Percentiles rank a stretch among this genome's conserved stretches.
Conservation (phyloP, 345 rosid genomes). For the Dimocarpus longan region DNA sequence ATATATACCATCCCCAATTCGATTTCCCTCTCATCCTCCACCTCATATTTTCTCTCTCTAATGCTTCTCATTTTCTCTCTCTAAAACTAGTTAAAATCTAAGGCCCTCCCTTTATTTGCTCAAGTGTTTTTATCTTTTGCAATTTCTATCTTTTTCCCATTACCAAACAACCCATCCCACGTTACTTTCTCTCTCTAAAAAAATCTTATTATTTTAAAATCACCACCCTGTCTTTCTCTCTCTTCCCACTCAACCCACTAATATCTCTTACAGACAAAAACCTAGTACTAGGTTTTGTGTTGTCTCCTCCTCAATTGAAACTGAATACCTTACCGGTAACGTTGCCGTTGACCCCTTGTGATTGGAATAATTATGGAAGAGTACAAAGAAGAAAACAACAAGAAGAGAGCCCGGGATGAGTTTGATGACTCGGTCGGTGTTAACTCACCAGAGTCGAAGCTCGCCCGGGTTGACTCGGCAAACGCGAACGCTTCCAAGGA, state of each 20-base stretch:
- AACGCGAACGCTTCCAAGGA: constrained; percentile 11
- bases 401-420: constrained; percentile 36
- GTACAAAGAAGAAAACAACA: constrained; percentile 6
- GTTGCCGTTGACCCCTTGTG: background rate
- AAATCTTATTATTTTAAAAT: too few relatives aligned
- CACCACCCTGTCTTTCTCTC: background rate
- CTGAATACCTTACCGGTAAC: background rate
- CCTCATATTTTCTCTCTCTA: constrained; percentile 40
- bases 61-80: background rate
- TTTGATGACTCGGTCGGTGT: background rate
- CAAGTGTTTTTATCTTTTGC: background rate
- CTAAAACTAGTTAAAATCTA: background rate
- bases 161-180: constrained; percentile 15
- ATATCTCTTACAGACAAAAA: background rate
- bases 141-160: background rate
- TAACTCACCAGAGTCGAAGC: constrained; percentile 33
- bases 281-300: background rate
- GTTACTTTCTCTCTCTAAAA: background rate
- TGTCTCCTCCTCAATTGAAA: background rate
- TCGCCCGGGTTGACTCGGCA: constrained; percentile 29
- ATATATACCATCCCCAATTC: constrained; percentile 40
- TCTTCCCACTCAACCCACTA: background rate
- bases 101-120: too few relatives aligned
- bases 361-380: constrained; percentile 17
- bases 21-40: constrained; percentile 23